A percentile compares a stretch with the other conserved stretches of the same genome.
These are phyloP conservation scores for Raddia distichophylla DNA, from an alignment of 176 grass and related monocot genomes.

Conservation along the genomic window DNA sequence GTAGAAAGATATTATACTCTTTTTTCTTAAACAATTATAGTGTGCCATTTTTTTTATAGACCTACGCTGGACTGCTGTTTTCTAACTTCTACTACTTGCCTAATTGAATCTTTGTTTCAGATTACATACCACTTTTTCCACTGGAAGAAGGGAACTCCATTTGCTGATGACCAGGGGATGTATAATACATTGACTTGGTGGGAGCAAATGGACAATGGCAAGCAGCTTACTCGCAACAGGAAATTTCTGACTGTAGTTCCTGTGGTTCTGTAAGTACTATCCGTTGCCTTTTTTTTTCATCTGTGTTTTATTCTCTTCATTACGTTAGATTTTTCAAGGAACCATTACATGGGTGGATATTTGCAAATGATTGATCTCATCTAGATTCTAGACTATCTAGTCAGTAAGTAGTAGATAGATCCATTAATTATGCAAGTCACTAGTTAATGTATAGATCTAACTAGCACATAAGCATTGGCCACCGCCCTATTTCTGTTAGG, in stretches of 20 bases:
- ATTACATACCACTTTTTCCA: conserved; percentile 95
- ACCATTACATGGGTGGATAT: neutral
- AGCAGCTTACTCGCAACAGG: conserved; percentile 88
- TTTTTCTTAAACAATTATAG: neutral
- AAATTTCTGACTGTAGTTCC: conserved; percentile 87
- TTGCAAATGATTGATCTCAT: neutral
- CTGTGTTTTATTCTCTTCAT: neutral
- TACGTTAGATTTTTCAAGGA: neutral
- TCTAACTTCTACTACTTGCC: conserved; percentile 5
- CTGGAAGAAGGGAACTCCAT: conserved; percentile 93
- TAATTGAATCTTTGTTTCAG: conserved; percentile 53
- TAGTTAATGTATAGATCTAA: neutral
- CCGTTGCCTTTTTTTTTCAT: neutral
- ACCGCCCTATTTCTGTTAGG: neutral
- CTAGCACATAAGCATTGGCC: conserved; percentile 9
- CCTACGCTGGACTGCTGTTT: neutral
- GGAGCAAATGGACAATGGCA: conserved; percentile 95
- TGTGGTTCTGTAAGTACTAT: conserved; percentile 71
- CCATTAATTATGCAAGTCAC: neutral
- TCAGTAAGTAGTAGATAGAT: neutral
- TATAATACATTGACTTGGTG: conserved; percentile 90
- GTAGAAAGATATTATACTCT: neutral
- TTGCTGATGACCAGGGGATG: conserved; percentile 90
- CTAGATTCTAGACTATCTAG: neutral
- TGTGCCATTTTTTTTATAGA: neutral